Evolutionary conservation across 2,329 filamentous ascomycete species (phyloP), one percentile per base, ranked within the genome.

Genomic region (Calcarisporium arbuscula): DNA sequence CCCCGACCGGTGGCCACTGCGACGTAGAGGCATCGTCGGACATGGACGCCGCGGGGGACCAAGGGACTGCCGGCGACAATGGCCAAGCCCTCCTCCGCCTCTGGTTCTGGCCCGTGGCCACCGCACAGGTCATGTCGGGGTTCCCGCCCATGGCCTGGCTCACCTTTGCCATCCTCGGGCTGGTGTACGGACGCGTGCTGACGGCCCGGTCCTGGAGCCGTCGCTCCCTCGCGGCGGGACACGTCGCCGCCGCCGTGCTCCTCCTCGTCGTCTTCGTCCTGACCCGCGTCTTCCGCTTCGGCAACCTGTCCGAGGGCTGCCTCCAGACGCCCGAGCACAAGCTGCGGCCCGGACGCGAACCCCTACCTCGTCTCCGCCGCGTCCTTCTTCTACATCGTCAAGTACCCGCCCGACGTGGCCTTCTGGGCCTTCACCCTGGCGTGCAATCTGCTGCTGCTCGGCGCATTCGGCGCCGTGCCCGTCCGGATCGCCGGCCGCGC

Each of bases 131-230:
- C 31, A 38, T 61, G 5, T 68, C 64, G 1, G 51, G 40, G 10
- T 67, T 68, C 35, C 65, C 65, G 1, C 65, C 65, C 0, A 44
- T 69, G 44, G 65, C 63, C 0, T 68, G 65, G 65, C 42, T 68
- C 5, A 68, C 65, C 1, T 68, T 68, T 34, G 62, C 63, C 31
- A 51, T 68, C 8, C 40, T 68, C 12, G 65, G 65, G 5, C 45
- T 68, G 0, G 43, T 68, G 8, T 68, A 67, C 40, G 65, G 56
- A 1, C 60, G 65, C 21, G 42, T 68, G 36, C 43, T 60, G 11
- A 47, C 57, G 2, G 47, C 54, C 0, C 49, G 55, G 14, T 46
- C 55, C 0, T 59, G 56, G 54, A 54, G 41, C n/a, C 34, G 44
- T 0, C 39, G 45, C 2, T 30, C 50, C 4, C 40, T 60, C 2